Evolutionary conservation across 768 basidiomycete species (phyloP), one percentile per base, ranked within the genome.

Genomic region (Lactarius trivialis): DNA sequence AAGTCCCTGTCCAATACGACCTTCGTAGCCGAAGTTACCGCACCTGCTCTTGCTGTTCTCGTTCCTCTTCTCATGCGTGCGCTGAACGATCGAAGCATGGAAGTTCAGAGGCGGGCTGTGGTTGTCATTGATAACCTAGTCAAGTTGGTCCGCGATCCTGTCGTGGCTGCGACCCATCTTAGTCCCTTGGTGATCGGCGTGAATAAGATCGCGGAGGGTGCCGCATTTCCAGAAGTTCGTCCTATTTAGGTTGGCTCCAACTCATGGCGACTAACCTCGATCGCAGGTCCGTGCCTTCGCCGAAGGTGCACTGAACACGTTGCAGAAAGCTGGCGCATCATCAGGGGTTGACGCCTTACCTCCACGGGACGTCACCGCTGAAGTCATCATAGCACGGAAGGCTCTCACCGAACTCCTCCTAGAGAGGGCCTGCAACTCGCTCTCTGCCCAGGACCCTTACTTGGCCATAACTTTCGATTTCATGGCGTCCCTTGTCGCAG

Each of bases 121-220:
- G 87, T 98, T 54, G 93, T 98, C 70, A 84, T 94, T 63, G 93
- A 96, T 71, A 98, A 98, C 75, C 80, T 98, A 58, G 95, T 97
- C 75, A 98, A 98, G 76, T 89, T 98, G 64, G 96, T 98, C 45
- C 89, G 96, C 65, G 85, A 95, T 69, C 89, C 91, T 3, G 85
- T 81, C 63, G 84, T 98, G 41, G 96, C 96, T 55, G 95, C 94
- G 4, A 81, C 82, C 36, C 94, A 98, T 74, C 83, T 95, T 36
- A 88, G 88, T 66, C 80, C 87, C 43, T 85, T 98, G 45, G 88
- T 96, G 4, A 89, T 91, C 36, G 93, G 95, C 61, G 93, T 96
- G 19, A 84, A 91, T 70, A 91, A 89, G 74, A 93, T 98, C 67
- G 90, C 90, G 14, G 85, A 85, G 59, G 83, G 88, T 19, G 95